Base-by-base conservation (phyloP, 306 rosid genomes). In the Vigna nakashimae region DNA sequence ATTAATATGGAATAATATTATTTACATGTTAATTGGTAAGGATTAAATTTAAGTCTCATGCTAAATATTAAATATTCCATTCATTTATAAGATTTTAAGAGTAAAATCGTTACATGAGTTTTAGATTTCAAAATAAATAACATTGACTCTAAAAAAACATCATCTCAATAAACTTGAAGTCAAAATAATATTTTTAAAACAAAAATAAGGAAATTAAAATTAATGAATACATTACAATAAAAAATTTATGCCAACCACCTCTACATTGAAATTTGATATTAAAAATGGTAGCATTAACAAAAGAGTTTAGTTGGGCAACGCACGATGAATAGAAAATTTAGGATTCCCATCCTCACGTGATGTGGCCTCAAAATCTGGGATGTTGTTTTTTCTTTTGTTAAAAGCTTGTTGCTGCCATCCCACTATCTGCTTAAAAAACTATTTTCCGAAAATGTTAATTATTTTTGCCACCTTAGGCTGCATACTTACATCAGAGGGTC, bases 281-380 rank as follows among this genome's bases (percentile, higher is more conserved):
- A 52, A 71, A 20, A 75, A 59, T 24, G 22, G 10, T 17, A 43
- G 36, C 2, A 58, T 43, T 52, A 70, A 62, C 58, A 38, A 53
- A 77, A 62, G 43, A 69, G 80, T 46, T 75, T 72, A 80, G 85
- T 79, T 71, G 80, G 85, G 74, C 32, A 42, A 42, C 51, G 75
- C 76, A 69, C 66, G 62, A 26, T 64, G 13, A 77, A 82, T 86
- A 66, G 14, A 79, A 82, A 78, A 80, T 8, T 71, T 67, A 34
- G 83, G 86, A 86, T 89, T 91, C 89, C 84, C 74, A 71, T 78
- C 69, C 86, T 85, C 98, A 90, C 96, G 97, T 91, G 97, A 64
- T 76, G 62, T 80, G 36, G 73, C 93, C 96, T 93, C 97, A 86
- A 93, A 90, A 91, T 86, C 84, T 72, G 98, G 91, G 89, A 90